Evolutionary conservation across 345 rosid species (phyloP), one percentile per base, ranked within the genome.

Genomic region (Eucalyptus polybractea): DNA sequence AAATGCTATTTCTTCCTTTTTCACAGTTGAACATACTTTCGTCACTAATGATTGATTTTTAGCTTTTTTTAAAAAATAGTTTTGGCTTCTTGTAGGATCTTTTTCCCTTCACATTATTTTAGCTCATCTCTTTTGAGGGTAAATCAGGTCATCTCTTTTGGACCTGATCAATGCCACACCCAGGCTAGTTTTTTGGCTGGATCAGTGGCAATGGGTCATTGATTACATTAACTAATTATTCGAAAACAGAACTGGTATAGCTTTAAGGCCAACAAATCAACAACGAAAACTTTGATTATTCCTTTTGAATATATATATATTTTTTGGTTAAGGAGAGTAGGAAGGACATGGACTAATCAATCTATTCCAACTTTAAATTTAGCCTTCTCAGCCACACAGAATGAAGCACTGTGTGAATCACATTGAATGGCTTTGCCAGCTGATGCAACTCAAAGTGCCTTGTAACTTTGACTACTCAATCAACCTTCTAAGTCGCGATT

Each of bases 341-440:
- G 22, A 69, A 58, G 31, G 49, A n/a, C 21, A 33, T 72, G 10
- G 29, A 21, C 53, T 47, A 44, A 27, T 62, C 53, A 31, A 19
- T 45, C 27, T n/a, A 37, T 21, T 62, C 19, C 10, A 94, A 50
- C 89, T 87, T 93, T 40, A 94, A 65, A 76, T 95, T 94, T 21
- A 94, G 93, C 89, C 96, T 91, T 81, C 95, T 94, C 13, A 96
- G 86, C 98, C 97, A 96, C 40, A 95, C 87, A 2, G 97, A 96
- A 60, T 94, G 96, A 89, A 96, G 94, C 67, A 93, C 90, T 96
- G 95, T 94, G 88, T 93, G 93, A 86, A 93, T 50, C 50, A 92
- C 92, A 80, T 94, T 94, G 90, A 90, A 95, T 3, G 94, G 95
- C 86, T 93, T 85, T 21, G 95, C 87, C 25, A 95, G 95, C 21